Percentiles rank a stretch among this genome's conserved stretches.
Conservation (phyloP, 2,329 filamentous ascomycete species). For the Trichoderma citrinoviride region DNA sequence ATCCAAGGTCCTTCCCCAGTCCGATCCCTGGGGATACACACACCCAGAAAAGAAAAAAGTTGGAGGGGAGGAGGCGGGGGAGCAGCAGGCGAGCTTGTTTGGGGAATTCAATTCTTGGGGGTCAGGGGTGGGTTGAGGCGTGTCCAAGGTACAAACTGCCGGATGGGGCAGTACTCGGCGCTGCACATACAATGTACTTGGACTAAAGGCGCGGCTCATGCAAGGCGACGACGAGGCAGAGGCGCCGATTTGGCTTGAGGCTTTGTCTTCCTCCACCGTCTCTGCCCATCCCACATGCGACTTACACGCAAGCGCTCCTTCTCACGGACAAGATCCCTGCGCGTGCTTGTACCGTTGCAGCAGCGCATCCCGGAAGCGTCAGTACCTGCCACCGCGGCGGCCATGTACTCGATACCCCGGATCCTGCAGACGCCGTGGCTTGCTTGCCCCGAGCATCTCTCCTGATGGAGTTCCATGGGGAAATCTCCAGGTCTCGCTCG, state of each 20-base stretch:
- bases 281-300: constrained; percentile 1
- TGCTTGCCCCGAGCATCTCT: background rate
- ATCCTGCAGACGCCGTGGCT: constrained; percentile 11
- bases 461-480: background rate
- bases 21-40: background rate
- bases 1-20: background rate
- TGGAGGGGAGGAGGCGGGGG: background rate
- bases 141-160: constrained; percentile 4
- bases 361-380: constrained; percentile 3
- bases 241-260: too few species aligned
- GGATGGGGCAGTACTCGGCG: background rate
- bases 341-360: background rate
- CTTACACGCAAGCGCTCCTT: background rate
- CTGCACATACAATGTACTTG: background rate
- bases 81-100: background rate
- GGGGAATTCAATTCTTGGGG: background rate
- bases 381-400: background rate
- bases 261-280: background rate
- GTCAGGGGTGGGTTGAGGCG: background rate
- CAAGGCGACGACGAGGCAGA: background rate
- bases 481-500: constrained; percentile 1
- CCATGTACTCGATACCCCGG: constrained; percentile 7
- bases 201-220: background rate
- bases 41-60: background rate
- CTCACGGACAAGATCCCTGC: background rate